Base-by-base conservation (phyloP, 805 yeast genomes). In the Nakazawaea pomicola region DNA sequence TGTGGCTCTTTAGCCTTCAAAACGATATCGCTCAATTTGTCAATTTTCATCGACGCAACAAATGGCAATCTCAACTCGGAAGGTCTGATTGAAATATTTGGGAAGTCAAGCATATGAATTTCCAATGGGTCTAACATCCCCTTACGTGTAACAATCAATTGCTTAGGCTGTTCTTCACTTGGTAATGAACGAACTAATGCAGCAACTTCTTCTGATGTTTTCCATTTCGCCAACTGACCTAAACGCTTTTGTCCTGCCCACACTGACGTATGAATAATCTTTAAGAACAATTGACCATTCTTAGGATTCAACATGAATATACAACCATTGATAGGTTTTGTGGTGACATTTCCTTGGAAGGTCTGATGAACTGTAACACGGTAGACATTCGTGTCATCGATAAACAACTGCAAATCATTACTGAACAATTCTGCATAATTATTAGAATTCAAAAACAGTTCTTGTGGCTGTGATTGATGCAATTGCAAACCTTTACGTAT, bases 221-320 rank as follows among this genome's bases (percentile, higher is more conserved):
- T 93, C 99, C 99, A 93, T 57, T 93, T 93, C 1, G 98, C 90
- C 49, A 93, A 65, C 56, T 93, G 97, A 21, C 93, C 83, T 46
- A 91, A 70, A 52, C 97, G 82, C 54, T 88, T 90, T 60, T 93
- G 98, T 15, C 99, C 99, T 3, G 95, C 83, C 95, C 96, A 93
- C 2, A 88, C 95, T 5, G 95, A 84, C 0, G 95, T 87, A 54
- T 91, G 98, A 45, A 93, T 87, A 41, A 93, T 77, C 56, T 87
- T 88, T 61, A 93, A 68, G 56, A 85, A 89, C 38, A 93, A 61
- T 56, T 90, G 96, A 27, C 99, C 99, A 1, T 90, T 77, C 50
- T 80, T 79, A 1, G 99, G 97, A 55, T 91, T 87, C 55, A 93
- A 64, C 49, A 88, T 87, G 56, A 91, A 87, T 5, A 91, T 76